Evolutionary conservation across 164 flowering plant genomes (phyloP), one percentile per base, ranked within the genome.

Genomic region (Amborella trichopoda): DNA sequence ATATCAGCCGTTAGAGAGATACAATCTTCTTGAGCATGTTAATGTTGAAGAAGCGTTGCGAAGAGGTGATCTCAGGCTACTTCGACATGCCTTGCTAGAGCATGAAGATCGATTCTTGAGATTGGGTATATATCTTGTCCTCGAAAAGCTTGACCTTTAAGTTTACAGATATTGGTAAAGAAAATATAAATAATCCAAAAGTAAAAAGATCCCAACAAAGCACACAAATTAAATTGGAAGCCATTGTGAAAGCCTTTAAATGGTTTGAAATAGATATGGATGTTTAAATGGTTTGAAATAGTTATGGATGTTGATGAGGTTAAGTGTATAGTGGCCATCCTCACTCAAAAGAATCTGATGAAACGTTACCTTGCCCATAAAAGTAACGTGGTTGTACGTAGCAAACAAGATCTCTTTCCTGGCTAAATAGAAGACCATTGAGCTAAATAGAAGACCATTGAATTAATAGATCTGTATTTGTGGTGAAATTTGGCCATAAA

Each of bases 231-330:
- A 87, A 80, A 56, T 68, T 91, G 70, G 99, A 91, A 50, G 77
- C 77, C 8, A 82, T 91, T 60, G 83, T 84, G 20, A 87, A 83
- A 57, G 91, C 96, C 57, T 59, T 87, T 48, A 81, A 74, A 63
- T 91, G 99, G 95, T 93, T 87, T 10, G 86, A 80, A 56, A 81
- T 91, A 44, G 88, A 80, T 69, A 82, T 91, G 87, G 98, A 91
- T 62, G 62, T 87, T 6, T 94, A 87, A 44, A 94, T 83, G 96
- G 97, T 84, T 69, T n/a, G 8, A 18, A 14, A 21, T n/a, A n/a
- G n/a, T n/a, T n/a, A n/a, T n/a, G n/a, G n/a, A n/a, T 13, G 34
- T 59, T 52, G 40, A 66, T 66, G 56, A 87, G 98, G 95, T 91
- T 50, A 95, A 87, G 59, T 91, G 99, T 55, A 91, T 91, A 48